Percentiles rank a stretch among this genome's conserved stretches.
Conservation (phyloP, 176 grass and related monocot species). For the Chloris gayana region DNA sequence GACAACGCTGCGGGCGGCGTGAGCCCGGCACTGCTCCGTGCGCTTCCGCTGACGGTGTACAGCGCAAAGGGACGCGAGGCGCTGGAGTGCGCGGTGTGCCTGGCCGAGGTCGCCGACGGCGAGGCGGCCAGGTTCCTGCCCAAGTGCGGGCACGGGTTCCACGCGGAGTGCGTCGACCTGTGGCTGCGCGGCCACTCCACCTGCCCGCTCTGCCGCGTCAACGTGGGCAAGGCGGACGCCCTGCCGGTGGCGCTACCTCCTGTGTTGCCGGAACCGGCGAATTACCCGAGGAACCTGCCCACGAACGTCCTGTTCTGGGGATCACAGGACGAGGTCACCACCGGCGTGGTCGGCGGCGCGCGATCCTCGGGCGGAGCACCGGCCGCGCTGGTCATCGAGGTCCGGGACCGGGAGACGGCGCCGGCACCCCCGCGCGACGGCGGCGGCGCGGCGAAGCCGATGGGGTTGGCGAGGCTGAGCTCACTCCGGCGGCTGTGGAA, state of each 20-base stretch:
- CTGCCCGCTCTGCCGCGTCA: slow-evolving; percentile 71
- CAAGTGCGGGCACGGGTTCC: slow-evolving; percentile 68
- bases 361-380: slow-evolving; percentile 29
- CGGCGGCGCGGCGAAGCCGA: background rate
- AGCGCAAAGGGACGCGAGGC: slow-evolving; percentile 37
- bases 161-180: slow-evolving; percentile 68
- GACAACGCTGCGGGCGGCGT: background rate
- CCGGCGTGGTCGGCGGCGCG: background rate
- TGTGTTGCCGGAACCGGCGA: slow-evolving; percentile 59
- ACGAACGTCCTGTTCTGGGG: slow-evolving; percentile 70
- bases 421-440: background rate
- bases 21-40: slow-evolving; percentile 28
- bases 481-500: slow-evolving; percentile 42
- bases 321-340: slow-evolving; percentile 20
- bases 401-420: slow-evolving; percentile 43
- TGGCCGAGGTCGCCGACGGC: slow-evolving; percentile 69
- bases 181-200: slow-evolving; percentile 71
- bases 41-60: slow-evolving; percentile 42
- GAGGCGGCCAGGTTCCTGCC: slow-evolving; percentile 52
- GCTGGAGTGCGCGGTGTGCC: slow-evolving; percentile 70
- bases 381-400: slow-evolving; percentile 49
- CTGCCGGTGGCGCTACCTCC: slow-evolving; percentile 46
- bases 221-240: slow-evolving; percentile 43
- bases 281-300: slow-evolving; percentile 50
- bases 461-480: slow-evolving; percentile 31